These are phyloP conservation scores for Eutrema heterophyllum DNA, from an alignment of 345 rosid species.

Conservation along the genomic window DNA sequence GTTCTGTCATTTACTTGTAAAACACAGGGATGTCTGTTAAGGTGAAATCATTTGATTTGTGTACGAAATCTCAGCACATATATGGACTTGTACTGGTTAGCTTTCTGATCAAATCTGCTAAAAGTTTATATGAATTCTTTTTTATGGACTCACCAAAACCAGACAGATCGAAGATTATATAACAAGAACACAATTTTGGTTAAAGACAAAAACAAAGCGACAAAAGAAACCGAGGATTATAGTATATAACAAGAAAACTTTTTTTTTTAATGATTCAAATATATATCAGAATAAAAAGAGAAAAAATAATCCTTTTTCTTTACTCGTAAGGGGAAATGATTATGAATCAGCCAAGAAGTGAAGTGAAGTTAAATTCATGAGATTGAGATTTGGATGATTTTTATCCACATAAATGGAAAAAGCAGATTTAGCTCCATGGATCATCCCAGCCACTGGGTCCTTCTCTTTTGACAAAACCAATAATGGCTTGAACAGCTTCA, in stretches of 20 bases:
- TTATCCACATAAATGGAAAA: not conserved
- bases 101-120: not conserved
- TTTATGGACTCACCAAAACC: not conserved
- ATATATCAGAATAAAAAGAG: not conserved
- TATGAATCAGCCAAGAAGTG: not conserved
- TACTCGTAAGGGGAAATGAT: not conserved
- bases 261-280: not conserved
- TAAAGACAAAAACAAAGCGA: not conserved
- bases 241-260: not conserved
- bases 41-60: not conserved
- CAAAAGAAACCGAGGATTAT: conserved; percentile 9
- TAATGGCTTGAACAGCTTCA: conserved; percentile 74
- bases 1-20: not conserved
- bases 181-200: not conserved
- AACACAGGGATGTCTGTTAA: not conserved
- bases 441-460: conserved; percentile 98
- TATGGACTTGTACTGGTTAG: not conserved
- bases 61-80: not conserved
- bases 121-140: not conserved
- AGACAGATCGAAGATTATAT: not conserved
- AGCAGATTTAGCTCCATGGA: conserved; percentile 66
- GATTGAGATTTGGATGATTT: not conserved
- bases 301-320: not conserved
- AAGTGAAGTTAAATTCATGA: not conserved
- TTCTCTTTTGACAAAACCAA: conserved; percentile 72